Percentiles rank a stretch among this genome's conserved stretches.
These are phyloP conservation scores for Populus davidiana DNA, from an alignment of 345 rosid genomes.

Conservation along the genomic window DNA sequence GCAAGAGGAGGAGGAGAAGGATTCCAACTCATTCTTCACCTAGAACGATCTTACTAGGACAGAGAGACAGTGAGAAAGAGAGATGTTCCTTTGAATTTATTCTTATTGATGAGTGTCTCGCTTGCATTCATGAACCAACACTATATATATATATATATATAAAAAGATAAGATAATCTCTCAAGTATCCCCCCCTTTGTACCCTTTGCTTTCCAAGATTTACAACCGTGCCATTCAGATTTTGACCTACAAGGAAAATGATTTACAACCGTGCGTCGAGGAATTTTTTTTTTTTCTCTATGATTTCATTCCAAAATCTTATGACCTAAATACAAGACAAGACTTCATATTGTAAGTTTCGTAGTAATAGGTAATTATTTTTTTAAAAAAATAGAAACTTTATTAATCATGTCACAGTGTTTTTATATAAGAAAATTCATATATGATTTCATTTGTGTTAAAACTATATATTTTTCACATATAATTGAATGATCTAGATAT, in stretches of 20 bases:
- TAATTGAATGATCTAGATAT: too few relatives aligned
- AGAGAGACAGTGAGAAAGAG: not conserved
- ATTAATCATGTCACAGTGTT: too few relatives aligned
- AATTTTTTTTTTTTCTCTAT: not conserved
- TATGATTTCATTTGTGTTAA: too few relatives aligned
- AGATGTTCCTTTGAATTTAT: not conserved
- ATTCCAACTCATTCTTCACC: constrained; percentile 11
- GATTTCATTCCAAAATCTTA: not conserved
- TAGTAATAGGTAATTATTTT: too few relatives aligned
- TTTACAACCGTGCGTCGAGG: too few relatives aligned
- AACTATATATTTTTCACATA: too few relatives aligned
- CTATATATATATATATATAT: too few relatives aligned
- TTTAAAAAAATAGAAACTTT: too few relatives aligned
- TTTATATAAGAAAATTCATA: too few relatives aligned
- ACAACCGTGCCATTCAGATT: not conserved
- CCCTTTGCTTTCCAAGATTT: not conserved
- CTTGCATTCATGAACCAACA: constrained; percentile 19
- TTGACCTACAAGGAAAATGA: too few relatives aligned
- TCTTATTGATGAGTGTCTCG: not conserved
- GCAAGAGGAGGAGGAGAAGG: not conserved
- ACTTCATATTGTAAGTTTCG: too few relatives aligned
- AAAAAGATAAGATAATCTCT: not conserved
- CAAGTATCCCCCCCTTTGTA: not conserved
- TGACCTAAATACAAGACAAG: too few relatives aligned
- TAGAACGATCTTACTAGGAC: not conserved